Percentiles rank a stretch among this genome's conserved stretches.
These are phyloP conservation scores for Phytopythium kandeliae DNA, from an alignment of 352 stramenopile genomes.

Conservation along the genomic window DNA sequence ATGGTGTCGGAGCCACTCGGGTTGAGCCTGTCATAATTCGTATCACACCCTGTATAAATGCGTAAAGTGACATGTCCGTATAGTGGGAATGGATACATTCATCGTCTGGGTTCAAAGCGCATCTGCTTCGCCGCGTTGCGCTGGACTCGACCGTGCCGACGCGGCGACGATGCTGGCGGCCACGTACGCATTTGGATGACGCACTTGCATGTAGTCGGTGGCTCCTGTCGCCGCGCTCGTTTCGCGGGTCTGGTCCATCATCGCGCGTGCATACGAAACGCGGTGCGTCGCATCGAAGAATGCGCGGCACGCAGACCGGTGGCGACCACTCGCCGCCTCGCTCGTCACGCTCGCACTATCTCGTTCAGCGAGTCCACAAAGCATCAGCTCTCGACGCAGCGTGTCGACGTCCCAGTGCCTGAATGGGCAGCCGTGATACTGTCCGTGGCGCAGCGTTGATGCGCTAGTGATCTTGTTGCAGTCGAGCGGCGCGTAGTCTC, in stretches of 20 bases:
- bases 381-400: slow-evolving; percentile 38
- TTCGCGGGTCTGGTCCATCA: background rate
- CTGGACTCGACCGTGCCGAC: background rate
- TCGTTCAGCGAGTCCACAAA: slow-evolving; percentile 13
- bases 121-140: slow-evolving; percentile 1
- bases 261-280: slow-evolving; percentile 10
- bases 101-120: too few relatives aligned
- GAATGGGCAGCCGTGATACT: slow-evolving; percentile 83
- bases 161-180: slow-evolving; percentile 19
- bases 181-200: slow-evolving; percentile 60
- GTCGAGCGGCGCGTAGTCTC: slow-evolving; percentile 56
- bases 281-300: slow-evolving; percentile 45
- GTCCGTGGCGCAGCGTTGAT: slow-evolving; percentile 38
- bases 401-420: slow-evolving; percentile 53
- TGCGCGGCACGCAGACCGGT: slow-evolving; percentile 34
- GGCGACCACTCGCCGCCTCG: slow-evolving; percentile 24
- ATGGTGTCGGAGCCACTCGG: background rate
- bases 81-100: slow-evolving; percentile 1
- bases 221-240: background rate
- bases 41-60: background rate
- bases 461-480: slow-evolving; percentile 56
- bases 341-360: slow-evolving; percentile 22
- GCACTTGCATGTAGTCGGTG: slow-evolving; percentile 9
- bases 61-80: slow-evolving; percentile 1
- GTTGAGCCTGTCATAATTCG: background rate